Conservation (phyloP, 208 protist genomes). For the Trypanosoma scelopori region DNA sequence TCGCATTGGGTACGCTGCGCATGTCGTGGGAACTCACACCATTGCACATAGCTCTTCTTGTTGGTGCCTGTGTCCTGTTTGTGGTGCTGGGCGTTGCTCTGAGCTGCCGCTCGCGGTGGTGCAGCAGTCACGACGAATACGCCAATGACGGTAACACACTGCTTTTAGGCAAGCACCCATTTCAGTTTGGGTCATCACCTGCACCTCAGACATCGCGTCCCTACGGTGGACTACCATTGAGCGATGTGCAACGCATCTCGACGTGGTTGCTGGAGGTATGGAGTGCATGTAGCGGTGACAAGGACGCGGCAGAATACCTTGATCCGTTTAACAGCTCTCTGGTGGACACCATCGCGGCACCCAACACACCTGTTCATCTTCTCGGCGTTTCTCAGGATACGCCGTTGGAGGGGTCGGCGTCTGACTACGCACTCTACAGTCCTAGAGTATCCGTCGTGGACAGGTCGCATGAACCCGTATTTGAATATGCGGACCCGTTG, state of each 20-base stretch:
- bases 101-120: background rate
- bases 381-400: background rate
- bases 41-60: background rate
- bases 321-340: too few species aligned
- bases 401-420: conserved; percentile 3
- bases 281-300: background rate
- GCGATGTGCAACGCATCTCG: conserved; percentile 10
- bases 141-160: background rate
- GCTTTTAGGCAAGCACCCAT: background rate
- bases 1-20: background rate
- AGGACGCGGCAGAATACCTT: background rate
- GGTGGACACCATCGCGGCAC: background rate
- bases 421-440: conserved; percentile 12
- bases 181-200: background rate
- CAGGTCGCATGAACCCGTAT: background rate
- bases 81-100: background rate
- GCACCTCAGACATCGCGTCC: background rate
- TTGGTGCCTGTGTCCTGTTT: background rate
- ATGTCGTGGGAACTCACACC: conserved; percentile 4
- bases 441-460: conserved; percentile 6
- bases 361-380: background rate
- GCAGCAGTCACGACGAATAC: background rate
- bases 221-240: background rate
- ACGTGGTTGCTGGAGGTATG: conserved; percentile 8
- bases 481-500: background rate